Base-by-base conservation (phyloP, 2,329 filamentous ascomycete genomes). In the Fusarium lateritium region DNA sequence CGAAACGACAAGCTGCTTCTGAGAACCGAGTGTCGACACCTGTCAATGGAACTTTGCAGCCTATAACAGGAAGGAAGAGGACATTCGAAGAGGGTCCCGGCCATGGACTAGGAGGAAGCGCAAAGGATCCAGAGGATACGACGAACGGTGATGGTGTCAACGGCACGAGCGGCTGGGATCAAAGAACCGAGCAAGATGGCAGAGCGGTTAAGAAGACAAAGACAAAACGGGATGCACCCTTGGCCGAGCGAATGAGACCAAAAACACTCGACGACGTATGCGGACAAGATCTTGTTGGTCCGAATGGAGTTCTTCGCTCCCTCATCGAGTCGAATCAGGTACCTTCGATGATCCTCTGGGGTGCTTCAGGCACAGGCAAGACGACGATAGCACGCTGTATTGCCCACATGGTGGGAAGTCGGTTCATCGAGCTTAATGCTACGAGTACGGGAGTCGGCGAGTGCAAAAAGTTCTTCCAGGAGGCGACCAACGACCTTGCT, bases 271-370 rank as follows among this genome's bases (percentile, higher is more conserved):
- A 98, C 75, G 91, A 97, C 17, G 92, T 98, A 5, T 94, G 86
- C 69, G 96, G 96, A 1, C 96, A 99, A 80, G 94, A 97, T 44
- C 88, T 99, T 0, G 94, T 99, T 3, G 95, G 94, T 0, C 88
- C 89, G 0, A 83, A 89, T 33, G 96, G 96, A n/a, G 89, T 98
- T 7, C 84, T 99, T 43, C 90, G 95, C 6, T 90, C 91, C 31
- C 86, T 98, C 62, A 97, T 99, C 70, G 92, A 97, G 75, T 87
- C 91, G 62, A 91, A 96, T 74, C 88, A 92, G 7, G 89, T 98
- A 33, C 95, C 96, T 0, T 97, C 93, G 15, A 97, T 99, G 93
- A 94, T 99, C 40, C 84, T 99, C 15, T 99, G 96, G 93, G 93
- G 93, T 33, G 88, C 87, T 2, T 90, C 92, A 0, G 93, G 93